A percentile compares a stretch with the other conserved stretches of the same genome.
Conservation (phyloP, 1,284 basidiomycete genomes). For the Wallemia hederae region DNA sequence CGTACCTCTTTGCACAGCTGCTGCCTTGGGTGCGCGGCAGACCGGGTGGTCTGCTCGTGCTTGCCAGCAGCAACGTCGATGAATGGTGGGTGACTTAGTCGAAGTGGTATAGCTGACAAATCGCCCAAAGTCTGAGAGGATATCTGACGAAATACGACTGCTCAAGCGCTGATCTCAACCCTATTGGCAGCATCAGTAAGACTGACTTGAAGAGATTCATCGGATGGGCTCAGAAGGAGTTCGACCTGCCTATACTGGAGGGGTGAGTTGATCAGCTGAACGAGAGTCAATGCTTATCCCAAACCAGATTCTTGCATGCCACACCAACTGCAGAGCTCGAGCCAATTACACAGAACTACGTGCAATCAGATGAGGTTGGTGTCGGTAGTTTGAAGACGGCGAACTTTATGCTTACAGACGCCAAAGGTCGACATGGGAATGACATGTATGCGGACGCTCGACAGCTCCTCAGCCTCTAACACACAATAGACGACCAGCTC, state of each 20-base stretch:
- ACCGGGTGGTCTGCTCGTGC: constrained; percentile 58
- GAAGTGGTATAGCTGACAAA: constrained; percentile 1
- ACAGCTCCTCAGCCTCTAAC: neutral
- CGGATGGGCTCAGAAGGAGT: constrained; percentile 42
- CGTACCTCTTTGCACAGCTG: constrained; percentile 89
- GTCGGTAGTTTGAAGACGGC: neutral
- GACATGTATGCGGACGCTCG: constrained; percentile 28
- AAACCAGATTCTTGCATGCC: constrained; percentile 52
- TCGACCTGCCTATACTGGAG: constrained; percentile 54
- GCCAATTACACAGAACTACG: constrained; percentile 72
- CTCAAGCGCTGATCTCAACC: constrained; percentile 62
- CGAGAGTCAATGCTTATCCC: constrained; percentile 1
- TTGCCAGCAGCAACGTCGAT: constrained; percentile 92
- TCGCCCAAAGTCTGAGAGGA: constrained; percentile 39
- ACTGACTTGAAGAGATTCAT: constrained; percentile 93
- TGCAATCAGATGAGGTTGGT: constrained; percentile 71
- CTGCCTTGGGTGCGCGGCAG: constrained; percentile 72
- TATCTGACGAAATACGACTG: constrained; percentile 97
- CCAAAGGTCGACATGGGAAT: constrained; percentile 80
- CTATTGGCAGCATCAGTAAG: constrained; percentile 92
- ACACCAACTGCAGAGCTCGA: constrained; percentile 88
- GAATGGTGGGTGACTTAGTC: constrained; percentile 33
- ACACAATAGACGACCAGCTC: constrained; percentile 41
- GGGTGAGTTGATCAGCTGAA: constrained; percentile 22
- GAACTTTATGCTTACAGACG: neutral